phyloP scores from a whole-genome alignment of 192 early-diverging fungal genomes.

The Spinellus fusiger region DNA sequence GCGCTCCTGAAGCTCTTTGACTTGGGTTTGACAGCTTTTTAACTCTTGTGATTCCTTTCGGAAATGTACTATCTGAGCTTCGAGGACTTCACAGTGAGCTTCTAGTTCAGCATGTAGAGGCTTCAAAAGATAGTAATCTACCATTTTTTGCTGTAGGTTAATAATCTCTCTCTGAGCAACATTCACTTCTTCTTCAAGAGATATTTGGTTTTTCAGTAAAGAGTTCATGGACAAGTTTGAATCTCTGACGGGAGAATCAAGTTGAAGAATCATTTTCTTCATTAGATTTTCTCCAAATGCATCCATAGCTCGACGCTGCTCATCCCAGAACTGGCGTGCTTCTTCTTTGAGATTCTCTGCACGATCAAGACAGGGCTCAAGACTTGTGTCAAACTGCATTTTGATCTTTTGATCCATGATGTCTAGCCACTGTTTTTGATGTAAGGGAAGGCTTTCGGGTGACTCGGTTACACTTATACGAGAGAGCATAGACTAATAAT shows the following conservation, averaged over 20 bases:
- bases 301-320: slow-evolving; percentile 10
- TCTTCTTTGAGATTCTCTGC: neutral
- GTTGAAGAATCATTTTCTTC: neutral
- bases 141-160: neutral
- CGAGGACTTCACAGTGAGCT: neutral
- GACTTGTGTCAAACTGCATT: neutral
- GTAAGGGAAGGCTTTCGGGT: neutral
- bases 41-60: slow-evolving; percentile 1
- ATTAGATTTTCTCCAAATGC: neutral
- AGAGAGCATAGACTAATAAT: neutral
- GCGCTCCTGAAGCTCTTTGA: neutral
- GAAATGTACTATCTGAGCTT: neutral
- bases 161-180: neutral
- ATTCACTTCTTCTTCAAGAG: slow-evolving; percentile 1
- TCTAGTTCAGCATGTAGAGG: slow-evolving; percentile 4
- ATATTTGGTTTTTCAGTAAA: neutral
- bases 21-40: neutral
- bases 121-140: slow-evolving; percentile 2
- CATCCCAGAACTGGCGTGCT: slow-evolving; percentile 7
- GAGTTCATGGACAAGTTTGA: neutral
- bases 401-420: neutral
- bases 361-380: neutral
- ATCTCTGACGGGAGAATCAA: neutral
- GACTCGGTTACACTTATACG: neutral
- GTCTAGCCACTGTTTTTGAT: neutral